Base-by-base conservation (phyloP, 2,329 filamentous ascomycete species). In the Colletotrichum brevisporum region DNA sequence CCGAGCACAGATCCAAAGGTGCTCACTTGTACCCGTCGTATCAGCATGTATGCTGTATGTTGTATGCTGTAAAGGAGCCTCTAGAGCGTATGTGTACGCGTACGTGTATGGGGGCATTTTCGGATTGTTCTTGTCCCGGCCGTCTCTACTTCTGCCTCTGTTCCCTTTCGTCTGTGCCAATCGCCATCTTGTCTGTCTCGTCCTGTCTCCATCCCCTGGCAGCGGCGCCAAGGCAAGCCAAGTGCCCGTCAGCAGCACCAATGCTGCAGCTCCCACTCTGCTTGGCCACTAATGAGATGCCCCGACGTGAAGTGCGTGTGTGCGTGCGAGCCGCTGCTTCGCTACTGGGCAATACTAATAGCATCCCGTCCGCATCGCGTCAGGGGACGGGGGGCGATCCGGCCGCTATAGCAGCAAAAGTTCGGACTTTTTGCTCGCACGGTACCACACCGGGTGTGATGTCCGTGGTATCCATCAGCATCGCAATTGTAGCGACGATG, bases 1-100 rank as follows among this genome's bases (percentile, higher is more conserved):
- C 54, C 66, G 66, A 60, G 53, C 55, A 60, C 56, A 48, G 48
- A 58, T 59, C 18, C 39, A 4, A 45, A n/a, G 36, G 31, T 60
- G 63, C 55, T 60, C 50, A 54, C 60, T 65, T 48, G 55, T 36
- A 24, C 55, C 31, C 36, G 31, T 51, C 45, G 26, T 50, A 24
- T 24, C 21, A n/a, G n/a, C n/a, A 24, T 5, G 47, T 21, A 6
- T 15, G 5, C 16, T 43, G 10, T 6, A 10, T 16, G 13, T 21
- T 47, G 16, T 36, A 56, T 21, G 18, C 54, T 26, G 39, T 31
- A 31, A 8, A 36, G 31, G 10, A 36, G 4, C 31, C 36, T 18
- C 54, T 24, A 24, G 21, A 24, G 26, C 26, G 18, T 57, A 10
- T 24, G 54, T 57, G 21, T 18, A 18, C 53, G 53, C n/a, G 36